Conservation (phyloP, 208 protist species). For the Crithidia expoeki region DNA sequence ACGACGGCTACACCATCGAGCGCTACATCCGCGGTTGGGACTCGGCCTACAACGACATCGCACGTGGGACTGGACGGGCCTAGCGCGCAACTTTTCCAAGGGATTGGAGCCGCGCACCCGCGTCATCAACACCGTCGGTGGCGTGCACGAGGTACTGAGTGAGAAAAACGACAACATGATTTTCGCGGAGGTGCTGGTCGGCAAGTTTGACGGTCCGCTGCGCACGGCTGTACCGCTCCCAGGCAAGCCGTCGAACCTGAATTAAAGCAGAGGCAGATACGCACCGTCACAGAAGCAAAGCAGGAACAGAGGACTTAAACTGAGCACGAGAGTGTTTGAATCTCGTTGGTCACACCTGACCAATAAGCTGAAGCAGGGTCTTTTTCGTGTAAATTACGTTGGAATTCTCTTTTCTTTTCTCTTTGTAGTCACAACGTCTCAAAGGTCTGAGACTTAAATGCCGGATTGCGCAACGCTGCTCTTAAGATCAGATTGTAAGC, state of each 20-base stretch:
- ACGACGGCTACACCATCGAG: conserved; percentile 65
- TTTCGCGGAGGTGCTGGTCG: conserved; percentile 38
- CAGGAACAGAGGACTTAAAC: background rate
- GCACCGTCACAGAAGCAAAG: background rate
- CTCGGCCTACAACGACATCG: conserved; percentile 57
- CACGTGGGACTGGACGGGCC: conserved; percentile 42
- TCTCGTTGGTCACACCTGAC: background rate
- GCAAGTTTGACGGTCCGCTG: conserved; percentile 53
- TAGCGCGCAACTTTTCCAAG: conserved; percentile 32
- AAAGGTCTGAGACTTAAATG: background rate
- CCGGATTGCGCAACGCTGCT: background rate
- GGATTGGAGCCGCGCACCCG: conserved; percentile 21
- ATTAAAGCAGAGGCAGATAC: background rate
- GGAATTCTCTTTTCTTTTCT: background rate
- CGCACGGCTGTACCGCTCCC: conserved; percentile 39
- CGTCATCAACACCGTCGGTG: conserved; percentile 34
- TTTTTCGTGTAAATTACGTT: background rate
- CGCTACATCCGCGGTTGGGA: conserved; percentile 50
- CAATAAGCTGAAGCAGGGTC: background rate
- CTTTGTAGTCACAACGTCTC: background rate
- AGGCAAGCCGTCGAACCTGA: conserved; percentile 15
- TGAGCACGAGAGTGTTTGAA: no score
- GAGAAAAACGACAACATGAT: conserved; percentile 38
- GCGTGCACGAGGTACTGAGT: conserved; percentile 28
- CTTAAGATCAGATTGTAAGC: background rate